Percentiles rank a stretch among this genome's conserved stretches.
phyloP scores from a whole-genome alignment of 345 rosid genomes.

The Brassica carinata region DNA sequence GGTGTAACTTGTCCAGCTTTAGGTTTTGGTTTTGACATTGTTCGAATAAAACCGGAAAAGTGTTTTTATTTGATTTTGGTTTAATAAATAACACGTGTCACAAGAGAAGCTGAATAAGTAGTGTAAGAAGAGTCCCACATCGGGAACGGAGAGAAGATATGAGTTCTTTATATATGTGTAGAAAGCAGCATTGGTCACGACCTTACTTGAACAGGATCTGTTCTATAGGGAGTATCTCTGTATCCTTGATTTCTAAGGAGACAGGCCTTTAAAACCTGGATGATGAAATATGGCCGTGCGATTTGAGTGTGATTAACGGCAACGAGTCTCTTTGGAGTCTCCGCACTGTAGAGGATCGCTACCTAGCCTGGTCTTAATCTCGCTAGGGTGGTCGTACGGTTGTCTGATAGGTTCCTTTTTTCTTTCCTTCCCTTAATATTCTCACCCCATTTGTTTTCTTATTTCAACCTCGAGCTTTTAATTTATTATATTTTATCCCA shows the following conservation, averaged over 20 bases:
- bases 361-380: background rate
- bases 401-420: background rate
- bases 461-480: background rate
- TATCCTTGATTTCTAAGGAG: background rate
- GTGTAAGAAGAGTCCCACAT: background rate
- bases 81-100: background rate
- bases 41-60: background rate
- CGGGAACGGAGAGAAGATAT: background rate
- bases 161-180: background rate
- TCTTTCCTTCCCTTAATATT: no score
- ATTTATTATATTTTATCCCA: no score
- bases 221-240: background rate
- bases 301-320: background rate
- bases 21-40: background rate
- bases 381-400: background rate
- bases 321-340: background rate
- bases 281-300: background rate
- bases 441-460: background rate
- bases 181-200: background rate
- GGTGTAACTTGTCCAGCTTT: constrained; percentile 32
- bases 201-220: background rate
- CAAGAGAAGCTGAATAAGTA: background rate
- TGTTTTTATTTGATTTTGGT: constrained; percentile 20
- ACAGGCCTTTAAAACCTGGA: background rate
- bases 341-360: background rate